Evolutionary conservation across 257 asterid species (phyloP).

Genomic region (Solanum chmielewskii): DNA sequence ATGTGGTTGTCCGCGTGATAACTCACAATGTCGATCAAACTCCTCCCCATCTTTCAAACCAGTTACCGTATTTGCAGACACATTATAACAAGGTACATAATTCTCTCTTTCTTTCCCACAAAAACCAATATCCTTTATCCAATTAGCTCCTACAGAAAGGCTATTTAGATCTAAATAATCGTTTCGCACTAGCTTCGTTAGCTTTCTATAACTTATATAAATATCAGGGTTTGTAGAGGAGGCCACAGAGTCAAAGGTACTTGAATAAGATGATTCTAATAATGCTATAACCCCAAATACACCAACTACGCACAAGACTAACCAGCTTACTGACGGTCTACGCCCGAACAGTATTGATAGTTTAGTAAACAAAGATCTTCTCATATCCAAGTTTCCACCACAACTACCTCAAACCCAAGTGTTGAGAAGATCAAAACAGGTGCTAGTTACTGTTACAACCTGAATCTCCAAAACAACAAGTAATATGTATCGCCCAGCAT

Average conservation of each 20-base stretch:
- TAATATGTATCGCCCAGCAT: slow-evolving; percentile 11
- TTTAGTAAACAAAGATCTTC: slow-evolving; percentile 73
- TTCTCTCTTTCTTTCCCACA: slow-evolving; percentile 88
- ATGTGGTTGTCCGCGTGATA: slow-evolving; percentile 34
- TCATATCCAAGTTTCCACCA: slow-evolving; percentile 57
- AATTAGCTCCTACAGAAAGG: slow-evolving; percentile 27
- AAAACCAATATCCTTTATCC: slow-evolving; percentile 39
- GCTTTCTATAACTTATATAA: slow-evolving; percentile 50
- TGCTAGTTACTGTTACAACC: slow-evolving; percentile 21
- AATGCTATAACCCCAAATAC: slow-evolving; percentile 41
- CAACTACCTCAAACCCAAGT: slow-evolving; percentile 4
- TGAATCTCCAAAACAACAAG: slow-evolving; percentile 30
- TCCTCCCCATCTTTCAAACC: slow-evolving; percentile 83
- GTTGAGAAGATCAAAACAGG: slow-evolving; percentile 3
- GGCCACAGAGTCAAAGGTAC: slow-evolving; percentile 36
- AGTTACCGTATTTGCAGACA: slow-evolving; percentile 58
- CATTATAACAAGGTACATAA: slow-evolving; percentile 84
- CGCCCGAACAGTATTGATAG: slow-evolving; percentile 40
- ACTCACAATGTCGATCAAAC: slow-evolving; percentile 82
- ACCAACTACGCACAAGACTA: slow-evolving; percentile 55
- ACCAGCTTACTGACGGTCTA: slow-evolving; percentile 66
- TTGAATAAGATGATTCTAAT: slow-evolving; percentile 56
- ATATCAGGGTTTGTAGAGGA: slow-evolving; percentile 32
- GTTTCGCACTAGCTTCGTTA: slow-evolving; percentile 47
- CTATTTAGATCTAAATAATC: slow-evolving; percentile 62